These are phyloP conservation scores for Mucor mucedo DNA, from an alignment of 371 early-diverging fungal species.

Conservation along the genomic window DNA sequence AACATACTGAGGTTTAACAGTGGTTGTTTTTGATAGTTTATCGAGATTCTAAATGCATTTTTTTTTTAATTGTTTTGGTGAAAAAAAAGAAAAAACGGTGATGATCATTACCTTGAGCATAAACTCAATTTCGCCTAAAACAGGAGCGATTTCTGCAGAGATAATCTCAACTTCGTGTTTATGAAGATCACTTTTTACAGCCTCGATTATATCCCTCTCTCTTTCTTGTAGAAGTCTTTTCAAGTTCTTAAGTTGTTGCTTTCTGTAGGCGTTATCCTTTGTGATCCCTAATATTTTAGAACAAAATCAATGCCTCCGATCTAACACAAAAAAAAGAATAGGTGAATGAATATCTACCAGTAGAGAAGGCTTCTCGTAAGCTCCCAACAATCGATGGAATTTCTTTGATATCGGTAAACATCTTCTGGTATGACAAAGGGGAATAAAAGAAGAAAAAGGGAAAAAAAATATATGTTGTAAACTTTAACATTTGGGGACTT, in stretches of 20 bases:
- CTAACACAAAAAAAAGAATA: neutral
- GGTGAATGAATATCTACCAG: constrained; percentile 25
- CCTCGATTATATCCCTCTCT: constrained; percentile 58
- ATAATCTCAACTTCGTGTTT: constrained; percentile 59
- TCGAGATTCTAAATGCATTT: constrained; percentile 34
- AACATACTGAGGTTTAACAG: constrained; percentile 38
- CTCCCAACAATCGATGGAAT: constrained; percentile 48
- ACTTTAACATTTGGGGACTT: too few species aligned
- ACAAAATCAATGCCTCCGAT: neutral
- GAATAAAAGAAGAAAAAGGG: neutral
- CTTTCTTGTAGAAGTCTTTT: constrained; percentile 67
- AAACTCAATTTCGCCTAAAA: constrained; percentile 72
- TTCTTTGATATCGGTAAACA: constrained; percentile 28
- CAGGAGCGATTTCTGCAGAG: constrained; percentile 63
- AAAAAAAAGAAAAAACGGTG: too few species aligned
- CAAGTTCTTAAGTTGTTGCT: constrained; percentile 68
- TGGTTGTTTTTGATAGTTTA: constrained; percentile 32
- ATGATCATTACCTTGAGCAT: constrained; percentile 44
- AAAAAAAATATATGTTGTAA: neutral
- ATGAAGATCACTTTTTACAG: constrained; percentile 69
- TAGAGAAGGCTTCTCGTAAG: constrained; percentile 52
- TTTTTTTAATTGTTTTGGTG: neutral
- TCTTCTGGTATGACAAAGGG: neutral
- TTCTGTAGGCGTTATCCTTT: constrained; percentile 57
- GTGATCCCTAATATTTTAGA: constrained; percentile 40